Evolutionary conservation across 2,329 filamentous ascomycete genomes (phyloP).

Genomic region (Colletotrichum euphorbiae): DNA sequence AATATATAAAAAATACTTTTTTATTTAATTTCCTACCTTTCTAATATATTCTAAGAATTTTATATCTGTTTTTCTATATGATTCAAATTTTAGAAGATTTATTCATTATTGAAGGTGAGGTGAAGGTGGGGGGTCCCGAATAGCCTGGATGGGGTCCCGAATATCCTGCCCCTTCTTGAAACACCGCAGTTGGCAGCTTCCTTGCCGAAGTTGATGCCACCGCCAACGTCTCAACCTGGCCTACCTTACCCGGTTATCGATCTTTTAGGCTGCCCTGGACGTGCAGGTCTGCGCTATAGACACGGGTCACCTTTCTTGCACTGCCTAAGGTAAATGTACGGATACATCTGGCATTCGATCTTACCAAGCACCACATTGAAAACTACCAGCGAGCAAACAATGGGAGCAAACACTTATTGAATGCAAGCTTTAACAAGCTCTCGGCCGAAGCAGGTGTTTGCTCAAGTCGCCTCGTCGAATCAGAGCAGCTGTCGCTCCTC

Average conservation of each 20-base stretch:
- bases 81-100: too few species aligned
- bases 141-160: too few species aligned
- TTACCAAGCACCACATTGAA: background rate
- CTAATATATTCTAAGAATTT: too few species aligned
- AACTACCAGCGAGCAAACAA: conserved; percentile 15
- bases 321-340: too few species aligned
- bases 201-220: background rate
- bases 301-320: background rate
- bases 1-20: too few species aligned
- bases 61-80: too few species aligned
- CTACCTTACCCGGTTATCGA: background rate
- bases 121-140: too few species aligned
- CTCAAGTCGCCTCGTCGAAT: background rate
- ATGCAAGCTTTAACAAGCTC: background rate
- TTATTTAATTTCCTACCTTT: too few species aligned
- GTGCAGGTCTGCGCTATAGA: too few species aligned
- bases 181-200: conserved; percentile 7
- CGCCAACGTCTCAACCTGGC: background rate
- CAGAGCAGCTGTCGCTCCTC: background rate
- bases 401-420: conserved; percentile 14
- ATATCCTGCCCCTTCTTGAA: too few species aligned
- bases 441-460: background rate
- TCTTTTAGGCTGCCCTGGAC: background rate
- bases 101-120: too few species aligned
- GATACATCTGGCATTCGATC: background rate